These are phyloP conservation scores for Cajanus cajan DNA, from an alignment of 306 rosid species.

Conservation along the genomic window DNA sequence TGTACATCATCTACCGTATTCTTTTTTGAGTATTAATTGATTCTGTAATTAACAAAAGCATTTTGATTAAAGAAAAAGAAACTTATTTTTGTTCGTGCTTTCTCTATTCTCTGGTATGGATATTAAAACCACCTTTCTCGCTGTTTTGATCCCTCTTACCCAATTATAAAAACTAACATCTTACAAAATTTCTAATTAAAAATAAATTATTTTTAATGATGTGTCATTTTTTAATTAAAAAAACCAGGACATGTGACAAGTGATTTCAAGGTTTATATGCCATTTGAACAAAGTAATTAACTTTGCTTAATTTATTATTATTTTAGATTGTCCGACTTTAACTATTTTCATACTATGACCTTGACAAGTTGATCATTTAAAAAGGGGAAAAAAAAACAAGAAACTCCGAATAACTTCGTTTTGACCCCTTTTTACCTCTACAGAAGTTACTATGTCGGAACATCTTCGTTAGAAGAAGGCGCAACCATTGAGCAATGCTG, in stretches of 20 bases:
- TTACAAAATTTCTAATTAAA: neutral
- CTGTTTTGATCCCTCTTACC: neutral
- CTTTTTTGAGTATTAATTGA: no score
- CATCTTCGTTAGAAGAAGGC: constrained; percentile 44
- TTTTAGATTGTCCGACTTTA: neutral
- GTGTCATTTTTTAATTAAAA: neutral
- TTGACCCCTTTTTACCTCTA: neutral
- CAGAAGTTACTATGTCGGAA: constrained; percentile 39
- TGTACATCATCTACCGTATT: no score
- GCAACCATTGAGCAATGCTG: constrained; percentile 43
- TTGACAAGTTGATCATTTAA: neutral
- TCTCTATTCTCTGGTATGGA: neutral
- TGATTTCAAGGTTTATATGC: neutral
- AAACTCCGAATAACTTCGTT: neutral
- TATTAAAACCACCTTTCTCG: neutral
- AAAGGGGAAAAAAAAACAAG: neutral
- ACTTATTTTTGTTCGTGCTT: no score
- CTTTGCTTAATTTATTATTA: neutral
- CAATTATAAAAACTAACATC: no score
- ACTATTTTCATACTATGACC: neutral
- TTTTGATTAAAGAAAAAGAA: neutral
- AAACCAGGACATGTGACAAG: neutral
- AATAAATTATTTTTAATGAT: no score
- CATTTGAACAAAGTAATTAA: neutral
- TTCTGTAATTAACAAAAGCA: neutral